Evolutionary conservation across 1,284 basidiomycete genomes (phyloP).

Genomic region (Ganoderma resinaceum): DNA sequence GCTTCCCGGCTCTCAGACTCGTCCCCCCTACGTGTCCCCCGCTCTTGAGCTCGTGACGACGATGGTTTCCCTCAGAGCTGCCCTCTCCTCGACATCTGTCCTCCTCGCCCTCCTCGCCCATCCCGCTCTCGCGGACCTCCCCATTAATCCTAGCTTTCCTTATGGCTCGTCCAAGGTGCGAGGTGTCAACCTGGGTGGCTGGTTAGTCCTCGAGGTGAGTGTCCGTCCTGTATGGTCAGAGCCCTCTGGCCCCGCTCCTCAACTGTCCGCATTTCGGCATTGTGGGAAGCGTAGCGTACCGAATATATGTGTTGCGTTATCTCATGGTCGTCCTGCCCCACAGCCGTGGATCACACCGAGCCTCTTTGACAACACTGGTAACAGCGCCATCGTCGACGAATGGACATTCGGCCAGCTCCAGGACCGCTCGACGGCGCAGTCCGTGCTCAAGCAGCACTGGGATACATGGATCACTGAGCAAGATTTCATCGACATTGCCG

Average conservation of each 20-base stretch:
- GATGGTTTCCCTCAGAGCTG: constrained; percentile 29
- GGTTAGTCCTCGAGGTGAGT: constrained; percentile 78
- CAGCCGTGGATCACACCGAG: constrained; percentile 89
- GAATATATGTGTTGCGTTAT: constrained; percentile 16
- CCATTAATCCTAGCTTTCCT: constrained; percentile 51
- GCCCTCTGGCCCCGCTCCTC: background rate
- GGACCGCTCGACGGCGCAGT: constrained; percentile 52
- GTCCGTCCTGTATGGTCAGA: background rate
- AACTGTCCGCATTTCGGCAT: background rate
- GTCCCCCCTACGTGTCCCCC: background rate
- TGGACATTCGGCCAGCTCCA: constrained; percentile 84
- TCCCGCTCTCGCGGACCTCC: constrained; percentile 35
- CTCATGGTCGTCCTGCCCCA: constrained; percentile 12
- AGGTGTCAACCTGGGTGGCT: constrained; percentile 81
- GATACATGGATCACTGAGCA: constrained; percentile 80
- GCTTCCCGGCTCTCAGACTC: background rate
- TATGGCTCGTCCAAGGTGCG: constrained; percentile 69
- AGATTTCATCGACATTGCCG: constrained; percentile 78
- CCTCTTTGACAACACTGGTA: constrained; percentile 83
- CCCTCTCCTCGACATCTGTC: constrained; percentile 28
- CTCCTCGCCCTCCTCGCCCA: constrained; percentile 30
- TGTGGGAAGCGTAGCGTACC: background rate
- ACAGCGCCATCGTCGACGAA: constrained; percentile 79
- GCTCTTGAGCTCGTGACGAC: constrained; percentile 22
- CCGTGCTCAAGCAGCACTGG: constrained; percentile 73